Percentiles rank a stretch among this genome's conserved stretches.
Evolutionary conservation across 805 yeast species (phyloP).

Genomic region (Candida sithepensis): DNA sequence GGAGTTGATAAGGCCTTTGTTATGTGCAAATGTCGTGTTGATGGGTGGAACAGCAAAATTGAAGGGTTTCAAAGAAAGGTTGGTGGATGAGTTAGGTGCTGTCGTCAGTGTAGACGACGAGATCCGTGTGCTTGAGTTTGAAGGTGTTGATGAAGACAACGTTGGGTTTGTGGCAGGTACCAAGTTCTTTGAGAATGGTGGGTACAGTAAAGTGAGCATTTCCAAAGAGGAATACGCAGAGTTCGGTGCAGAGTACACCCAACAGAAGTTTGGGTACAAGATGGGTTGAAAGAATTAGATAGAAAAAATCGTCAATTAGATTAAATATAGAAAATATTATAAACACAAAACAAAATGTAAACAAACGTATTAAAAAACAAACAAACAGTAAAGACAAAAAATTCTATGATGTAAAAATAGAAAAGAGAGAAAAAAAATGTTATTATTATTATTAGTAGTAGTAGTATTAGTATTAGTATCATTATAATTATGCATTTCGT

Average conservation of each 20-base stretch:
- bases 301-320: neutral
- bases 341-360: neutral
- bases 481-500: no score
- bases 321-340: neutral
- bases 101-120: conserved; percentile 72
- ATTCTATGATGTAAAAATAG: neutral
- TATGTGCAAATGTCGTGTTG: conserved; percentile 73
- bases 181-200: conserved; percentile 45
- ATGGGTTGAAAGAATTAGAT: neutral
- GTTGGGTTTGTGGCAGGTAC: no score
- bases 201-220: conserved; percentile 51
- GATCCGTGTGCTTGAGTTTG: conserved; percentile 42
- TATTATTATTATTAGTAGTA: no score
- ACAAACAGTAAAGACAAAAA: neutral
- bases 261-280: conserved; percentile 30
- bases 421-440: neutral
- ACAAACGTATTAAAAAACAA: neutral
- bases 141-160: conserved; percentile 54
- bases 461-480: no score
- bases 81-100: conserved; percentile 57
- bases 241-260: conserved; percentile 57
- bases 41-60: conserved; percentile 81
- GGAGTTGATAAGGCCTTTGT: conserved; percentile 65
- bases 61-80: conserved; percentile 61
- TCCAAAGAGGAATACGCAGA: conserved; percentile 81